Evolutionary conservation across 2,329 filamentous ascomycete species (phyloP).

Genomic region (Fusarium fujikuroi): DNA sequence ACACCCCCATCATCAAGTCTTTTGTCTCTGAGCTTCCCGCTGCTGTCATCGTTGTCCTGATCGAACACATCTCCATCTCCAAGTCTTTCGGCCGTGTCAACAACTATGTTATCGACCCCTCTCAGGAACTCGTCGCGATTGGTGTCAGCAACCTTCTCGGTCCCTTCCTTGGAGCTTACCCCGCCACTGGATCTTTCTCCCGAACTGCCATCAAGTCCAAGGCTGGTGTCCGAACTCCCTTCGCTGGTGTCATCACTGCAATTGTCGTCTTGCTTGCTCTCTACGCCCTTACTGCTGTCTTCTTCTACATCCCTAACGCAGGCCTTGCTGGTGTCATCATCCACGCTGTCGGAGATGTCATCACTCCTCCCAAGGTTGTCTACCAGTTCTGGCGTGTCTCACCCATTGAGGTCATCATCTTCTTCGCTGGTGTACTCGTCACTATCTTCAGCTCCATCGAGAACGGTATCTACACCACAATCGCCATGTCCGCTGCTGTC

Average conservation of each 20-base stretch:
- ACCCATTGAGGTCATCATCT: slow-evolving; percentile 83
- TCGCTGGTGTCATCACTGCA: slow-evolving; percentile 87
- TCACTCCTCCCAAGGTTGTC: slow-evolving; percentile 83
- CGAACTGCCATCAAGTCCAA: slow-evolving; percentile 95
- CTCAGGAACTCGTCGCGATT: slow-evolving; percentile 82
- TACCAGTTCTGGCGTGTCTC: slow-evolving; percentile 91
- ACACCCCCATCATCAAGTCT: slow-evolving; percentile 67
- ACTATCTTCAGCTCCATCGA: slow-evolving; percentile 86
- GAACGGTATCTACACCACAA: slow-evolving; percentile 85
- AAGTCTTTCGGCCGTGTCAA: slow-evolving; percentile 85
- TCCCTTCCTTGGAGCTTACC: slow-evolving; percentile 84
- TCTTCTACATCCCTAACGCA: slow-evolving; percentile 87
- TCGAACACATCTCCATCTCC: slow-evolving; percentile 85
- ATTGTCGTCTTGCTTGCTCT: slow-evolving; percentile 84
- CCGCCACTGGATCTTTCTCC: slow-evolving; percentile 89
- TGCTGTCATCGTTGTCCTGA: slow-evolving; percentile 80
- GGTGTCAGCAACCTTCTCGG: slow-evolving; percentile 79
- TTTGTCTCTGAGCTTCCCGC: slow-evolving; percentile 76
- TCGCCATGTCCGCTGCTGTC: slow-evolving; percentile 74
- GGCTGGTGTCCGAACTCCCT: slow-evolving; percentile 86
- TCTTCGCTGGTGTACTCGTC: slow-evolving; percentile 85
- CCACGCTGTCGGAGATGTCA: slow-evolving; percentile 87
- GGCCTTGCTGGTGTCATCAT: slow-evolving; percentile 86
- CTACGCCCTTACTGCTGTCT: slow-evolving; percentile 83
- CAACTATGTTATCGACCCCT: slow-evolving; percentile 83